Evolutionary conservation across 768 basidiomycete genomes (phyloP).

Genomic region (Boletellus ananiceps): DNA sequence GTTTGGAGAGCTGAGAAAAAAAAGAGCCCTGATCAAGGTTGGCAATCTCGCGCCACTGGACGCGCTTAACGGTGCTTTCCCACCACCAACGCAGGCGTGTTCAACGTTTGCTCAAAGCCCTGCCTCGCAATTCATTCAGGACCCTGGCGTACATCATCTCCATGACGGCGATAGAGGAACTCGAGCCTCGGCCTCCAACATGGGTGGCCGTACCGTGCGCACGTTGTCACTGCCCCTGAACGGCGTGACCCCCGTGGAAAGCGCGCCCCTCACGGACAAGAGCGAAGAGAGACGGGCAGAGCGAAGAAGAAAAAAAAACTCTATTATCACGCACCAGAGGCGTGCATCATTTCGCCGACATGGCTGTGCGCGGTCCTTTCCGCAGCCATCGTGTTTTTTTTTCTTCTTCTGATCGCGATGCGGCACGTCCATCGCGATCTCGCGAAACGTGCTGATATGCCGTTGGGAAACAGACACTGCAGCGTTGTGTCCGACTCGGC

Average conservation of each 20-base stretch:
- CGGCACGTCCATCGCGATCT: constrained; percentile 4
- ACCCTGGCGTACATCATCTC: constrained; percentile 13
- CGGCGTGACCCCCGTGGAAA: constrained; percentile 24
- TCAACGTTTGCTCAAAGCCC: constrained; percentile 5
- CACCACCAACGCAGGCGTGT: background rate
- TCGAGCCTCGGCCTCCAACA: too few relatives aligned
- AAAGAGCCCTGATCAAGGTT: too few relatives aligned
- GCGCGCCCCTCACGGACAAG: background rate
- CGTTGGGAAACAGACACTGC: background rate
- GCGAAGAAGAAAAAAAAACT: constrained; percentile 5
- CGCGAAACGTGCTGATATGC: background rate
- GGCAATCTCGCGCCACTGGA: too few relatives aligned
- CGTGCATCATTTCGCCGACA: constrained; percentile 21
- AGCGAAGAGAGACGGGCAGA: too few relatives aligned
- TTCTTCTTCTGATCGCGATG: constrained; percentile 7
- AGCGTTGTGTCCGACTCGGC: constrained; percentile 5
- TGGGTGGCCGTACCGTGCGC: constrained; percentile 3
- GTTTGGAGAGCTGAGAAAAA: too few relatives aligned
- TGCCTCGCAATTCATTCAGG: constrained; percentile 13
- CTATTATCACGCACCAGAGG: constrained; percentile 20
- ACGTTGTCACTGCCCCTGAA: constrained; percentile 24
- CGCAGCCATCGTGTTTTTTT: background rate
- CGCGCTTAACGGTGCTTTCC: too few relatives aligned
- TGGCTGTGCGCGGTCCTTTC: constrained; percentile 19
- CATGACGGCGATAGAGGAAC: too few relatives aligned